Conservation (phyloP, 768 basidiomycete species). For the Suillus weaverae region DNA sequence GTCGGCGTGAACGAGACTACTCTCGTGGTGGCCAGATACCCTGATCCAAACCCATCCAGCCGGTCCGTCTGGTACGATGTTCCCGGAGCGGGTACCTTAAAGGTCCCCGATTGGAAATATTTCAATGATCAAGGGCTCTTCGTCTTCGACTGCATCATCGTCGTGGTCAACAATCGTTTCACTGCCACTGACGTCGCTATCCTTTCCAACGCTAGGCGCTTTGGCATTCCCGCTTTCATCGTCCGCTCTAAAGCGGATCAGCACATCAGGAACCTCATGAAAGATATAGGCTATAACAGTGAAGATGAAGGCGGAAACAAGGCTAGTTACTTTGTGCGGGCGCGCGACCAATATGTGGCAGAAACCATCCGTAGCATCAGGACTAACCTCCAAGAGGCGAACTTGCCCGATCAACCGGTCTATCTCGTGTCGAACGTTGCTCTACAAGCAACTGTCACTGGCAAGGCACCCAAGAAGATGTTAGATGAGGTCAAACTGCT, state of each 20-base stretch:
- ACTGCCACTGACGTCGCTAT: constrained; percentile 28
- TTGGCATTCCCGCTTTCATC: constrained; percentile 27
- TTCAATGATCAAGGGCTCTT: constrained; percentile 31
- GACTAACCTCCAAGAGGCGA: constrained; percentile 12
- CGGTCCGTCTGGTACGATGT: constrained; percentile 30
- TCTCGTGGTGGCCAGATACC: constrained; percentile 19
- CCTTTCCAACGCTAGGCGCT: constrained; percentile 21
- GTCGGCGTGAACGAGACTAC: constrained; percentile 29
- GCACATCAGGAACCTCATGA: constrained; percentile 28
- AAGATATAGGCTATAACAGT: constrained; percentile 22
- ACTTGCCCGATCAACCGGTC: constrained; percentile 16
- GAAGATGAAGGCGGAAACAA: constrained; percentile 13
- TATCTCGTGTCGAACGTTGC: constrained; percentile 19
- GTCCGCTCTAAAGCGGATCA: constrained; percentile 39
- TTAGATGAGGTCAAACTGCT: constrained; percentile 8
- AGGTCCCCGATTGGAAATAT: constrained; percentile 27
- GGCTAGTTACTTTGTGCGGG: constrained; percentile 5
- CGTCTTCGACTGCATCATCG: constrained; percentile 27
- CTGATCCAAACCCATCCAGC: constrained; percentile 15
- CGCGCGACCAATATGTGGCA: constrained; percentile 11
- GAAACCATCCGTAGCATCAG: constrained; percentile 12
- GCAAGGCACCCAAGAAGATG: constrained; percentile 1
- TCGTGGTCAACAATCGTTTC: constrained; percentile 27
- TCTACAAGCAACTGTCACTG: constrained; percentile 5
- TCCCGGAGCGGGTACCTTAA: constrained; percentile 30